Conservation (phyloP, 1,284 basidiomycete genomes). For the Cryptococcus hybrid region DNA sequence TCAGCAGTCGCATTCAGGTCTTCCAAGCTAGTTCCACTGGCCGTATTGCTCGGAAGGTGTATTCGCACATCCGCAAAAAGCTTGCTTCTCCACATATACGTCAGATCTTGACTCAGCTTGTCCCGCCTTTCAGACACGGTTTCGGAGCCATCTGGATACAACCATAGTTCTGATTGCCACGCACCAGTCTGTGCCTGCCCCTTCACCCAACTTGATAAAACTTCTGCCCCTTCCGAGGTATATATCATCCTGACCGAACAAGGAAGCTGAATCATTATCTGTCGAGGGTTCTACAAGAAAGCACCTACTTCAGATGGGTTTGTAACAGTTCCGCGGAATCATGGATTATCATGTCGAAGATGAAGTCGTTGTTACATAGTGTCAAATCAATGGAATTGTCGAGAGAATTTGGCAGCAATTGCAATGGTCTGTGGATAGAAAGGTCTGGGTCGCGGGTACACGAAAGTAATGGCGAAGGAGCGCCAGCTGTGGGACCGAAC, state of each 20-base stretch:
- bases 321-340: conserved; percentile 66
- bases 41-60: conserved; percentile 55
- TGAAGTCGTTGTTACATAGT: background rate
- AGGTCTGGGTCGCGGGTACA: no score
- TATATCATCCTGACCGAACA: conserved; percentile 33
- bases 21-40: conserved; percentile 29
- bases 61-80: conserved; percentile 88
- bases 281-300: conserved; percentile 21
- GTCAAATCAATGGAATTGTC: no score
- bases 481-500: no score
- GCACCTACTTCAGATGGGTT: conserved; percentile 74
- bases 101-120: conserved; percentile 74
- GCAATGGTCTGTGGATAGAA: no score
- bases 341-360: background rate
- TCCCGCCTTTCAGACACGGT: conserved; percentile 64
- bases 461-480: no score
- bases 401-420: no score
- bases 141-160: background rate
- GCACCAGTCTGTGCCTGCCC: background rate
- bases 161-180: background rate
- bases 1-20: background rate
- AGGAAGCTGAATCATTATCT: background rate
- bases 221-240: conserved; percentile 63
- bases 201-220: conserved; percentile 77
- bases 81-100: conserved; percentile 93